phyloP scores from a whole-genome alignment of 148 eudicot genomes.

The Selenicereus undatus region DNA sequence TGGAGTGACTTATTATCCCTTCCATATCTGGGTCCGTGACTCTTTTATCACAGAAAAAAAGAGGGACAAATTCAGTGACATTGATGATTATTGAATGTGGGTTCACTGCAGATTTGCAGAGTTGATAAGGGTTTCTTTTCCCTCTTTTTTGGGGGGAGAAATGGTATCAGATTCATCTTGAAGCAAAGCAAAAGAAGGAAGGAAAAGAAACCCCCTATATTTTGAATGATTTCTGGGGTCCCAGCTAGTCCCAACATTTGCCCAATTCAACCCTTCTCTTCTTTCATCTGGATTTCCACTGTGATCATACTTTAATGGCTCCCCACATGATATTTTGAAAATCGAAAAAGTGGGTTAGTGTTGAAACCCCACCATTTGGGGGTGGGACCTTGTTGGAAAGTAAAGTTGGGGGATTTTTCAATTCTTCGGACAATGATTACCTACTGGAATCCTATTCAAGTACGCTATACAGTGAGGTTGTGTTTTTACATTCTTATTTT shows the following conservation, averaged over 20 bases:
- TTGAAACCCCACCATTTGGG: conserved; percentile 19
- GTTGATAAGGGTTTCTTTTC: background rate
- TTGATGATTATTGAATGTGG: conserved; percentile 17
- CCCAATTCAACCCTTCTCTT: background rate
- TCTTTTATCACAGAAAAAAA: background rate
- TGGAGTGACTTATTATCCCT: background rate
- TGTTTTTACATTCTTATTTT: conserved; percentile 4
- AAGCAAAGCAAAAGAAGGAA: background rate
- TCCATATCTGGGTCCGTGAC: conserved; percentile 15
- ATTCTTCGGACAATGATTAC: conserved; percentile 27
- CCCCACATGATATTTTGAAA: conserved; percentile 34
- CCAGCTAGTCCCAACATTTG: conserved; percentile 17
- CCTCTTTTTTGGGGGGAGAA: background rate
- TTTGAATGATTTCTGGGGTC: conserved; percentile 8
- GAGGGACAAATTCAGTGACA: background rate
- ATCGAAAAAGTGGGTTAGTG: conserved; percentile 5
- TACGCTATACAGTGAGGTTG: conserved; percentile 2
- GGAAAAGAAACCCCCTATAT: background rate
- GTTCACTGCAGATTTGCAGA: conserved; percentile 6
- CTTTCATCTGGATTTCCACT: conserved; percentile 14
- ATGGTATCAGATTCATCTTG: conserved; percentile 21
- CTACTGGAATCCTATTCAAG: conserved; percentile 31
- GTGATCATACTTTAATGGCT: conserved; percentile 37
- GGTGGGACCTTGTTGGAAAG: conserved; percentile 27
- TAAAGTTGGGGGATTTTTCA: conserved; percentile 10